Evolutionary conservation across 148 eudicot genomes (phyloP).

Genomic region (Vaccinium macrocarpon): DNA sequence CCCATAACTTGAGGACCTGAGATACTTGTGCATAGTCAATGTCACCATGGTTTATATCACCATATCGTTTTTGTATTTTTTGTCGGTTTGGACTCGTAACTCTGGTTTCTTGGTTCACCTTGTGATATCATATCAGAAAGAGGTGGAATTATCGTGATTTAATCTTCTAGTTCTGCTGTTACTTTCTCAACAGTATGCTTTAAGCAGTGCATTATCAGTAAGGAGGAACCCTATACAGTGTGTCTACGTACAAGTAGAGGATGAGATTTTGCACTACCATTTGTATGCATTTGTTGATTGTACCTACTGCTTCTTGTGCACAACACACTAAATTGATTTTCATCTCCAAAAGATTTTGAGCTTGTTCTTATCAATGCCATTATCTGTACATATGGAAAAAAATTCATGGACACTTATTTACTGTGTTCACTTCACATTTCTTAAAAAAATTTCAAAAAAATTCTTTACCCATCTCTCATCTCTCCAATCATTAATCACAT

Average conservation of each 20-base stretch:
- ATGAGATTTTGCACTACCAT: not conserved
- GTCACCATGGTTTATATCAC: not conserved
- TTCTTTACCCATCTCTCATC: too few relatives aligned
- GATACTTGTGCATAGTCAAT: not conserved
- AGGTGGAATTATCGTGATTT: not conserved
- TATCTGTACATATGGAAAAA: not conserved
- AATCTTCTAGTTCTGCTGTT: not conserved
- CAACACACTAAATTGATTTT: not conserved
- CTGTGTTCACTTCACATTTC: too few relatives aligned
- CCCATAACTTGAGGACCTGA: not conserved
- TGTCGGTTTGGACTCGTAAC: not conserved
- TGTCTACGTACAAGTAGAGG: not conserved
- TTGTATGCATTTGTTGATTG: not conserved
- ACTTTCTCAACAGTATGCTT: not conserved
- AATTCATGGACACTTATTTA: not conserved
- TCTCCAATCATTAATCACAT: too few relatives aligned
- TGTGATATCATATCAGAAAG: not conserved
- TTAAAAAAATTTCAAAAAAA: too few relatives aligned
- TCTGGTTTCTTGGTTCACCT: not conserved
- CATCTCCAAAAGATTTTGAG: not conserved
- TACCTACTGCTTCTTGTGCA: not conserved
- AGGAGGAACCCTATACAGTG: not conserved
- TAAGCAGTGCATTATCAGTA: not conserved
- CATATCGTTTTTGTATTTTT: not conserved
- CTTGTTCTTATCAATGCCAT: not conserved